These are phyloP conservation scores for Saksenaea vasiformis DNA, from an alignment of 371 early-diverging fungal genomes.

Conservation along the genomic window DNA sequence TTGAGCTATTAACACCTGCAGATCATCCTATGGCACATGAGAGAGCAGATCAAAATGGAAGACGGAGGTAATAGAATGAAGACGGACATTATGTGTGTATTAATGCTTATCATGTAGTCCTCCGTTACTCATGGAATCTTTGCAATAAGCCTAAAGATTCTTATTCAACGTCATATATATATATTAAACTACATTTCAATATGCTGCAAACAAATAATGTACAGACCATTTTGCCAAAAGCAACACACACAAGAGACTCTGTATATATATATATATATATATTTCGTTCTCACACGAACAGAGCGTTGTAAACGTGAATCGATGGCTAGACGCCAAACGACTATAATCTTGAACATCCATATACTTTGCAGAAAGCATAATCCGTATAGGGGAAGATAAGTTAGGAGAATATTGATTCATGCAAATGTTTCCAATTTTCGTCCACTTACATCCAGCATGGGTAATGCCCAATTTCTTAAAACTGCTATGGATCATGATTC, in stretches of 20 bases:
- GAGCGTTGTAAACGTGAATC: too few relatives aligned
- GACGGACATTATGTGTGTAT: background rate
- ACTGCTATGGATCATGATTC: too few relatives aligned
- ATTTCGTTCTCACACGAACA: too few relatives aligned
- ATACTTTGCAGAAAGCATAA: too few relatives aligned
- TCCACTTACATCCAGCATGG: too few relatives aligned
- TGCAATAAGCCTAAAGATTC: background rate
- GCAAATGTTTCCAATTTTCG: too few relatives aligned
- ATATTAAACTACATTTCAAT: background rate
- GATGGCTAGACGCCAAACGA: too few relatives aligned
- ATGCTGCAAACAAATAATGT: background rate
- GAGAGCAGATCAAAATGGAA: conserved; percentile 20
- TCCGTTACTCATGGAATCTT: background rate
- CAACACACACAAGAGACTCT: background rate
- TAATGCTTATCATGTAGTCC: background rate
- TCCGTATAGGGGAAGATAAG: too few relatives aligned
- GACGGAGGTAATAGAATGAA: conserved; percentile 12
- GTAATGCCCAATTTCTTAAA: too few relatives aligned
- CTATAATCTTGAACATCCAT: too few relatives aligned
- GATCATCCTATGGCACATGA: conserved; percentile 45
- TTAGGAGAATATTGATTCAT: too few relatives aligned
- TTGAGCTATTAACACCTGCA: conserved; percentile 60
- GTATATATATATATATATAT: too few relatives aligned
- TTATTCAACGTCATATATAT: background rate
- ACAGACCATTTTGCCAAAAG: background rate